Percentiles rank a stretch among this genome's conserved stretches.
Evolutionary conservation across 176 grass and related monocot species (phyloP).

Genomic region (Avena eriantha): DNA sequence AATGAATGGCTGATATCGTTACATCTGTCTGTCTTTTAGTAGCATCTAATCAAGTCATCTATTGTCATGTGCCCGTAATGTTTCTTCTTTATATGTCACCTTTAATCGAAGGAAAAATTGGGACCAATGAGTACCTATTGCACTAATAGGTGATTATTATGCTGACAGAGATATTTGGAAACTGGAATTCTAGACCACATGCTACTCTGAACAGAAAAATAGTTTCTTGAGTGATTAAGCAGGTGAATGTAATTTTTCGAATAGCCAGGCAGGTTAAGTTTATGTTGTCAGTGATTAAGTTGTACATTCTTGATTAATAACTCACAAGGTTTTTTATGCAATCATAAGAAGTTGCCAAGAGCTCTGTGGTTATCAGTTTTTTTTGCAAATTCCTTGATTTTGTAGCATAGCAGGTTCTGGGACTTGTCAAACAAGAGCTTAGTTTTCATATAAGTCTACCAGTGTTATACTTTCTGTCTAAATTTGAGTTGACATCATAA

Average conservation of each 20-base stretch:
- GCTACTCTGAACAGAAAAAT: neutral
- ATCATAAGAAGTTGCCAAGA: neutral
- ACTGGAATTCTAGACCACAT: neutral
- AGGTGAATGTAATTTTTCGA: neutral
- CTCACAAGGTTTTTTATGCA: no score
- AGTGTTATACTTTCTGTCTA: neutral
- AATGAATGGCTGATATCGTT: neutral
- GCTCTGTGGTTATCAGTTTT: neutral
- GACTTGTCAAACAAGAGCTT: neutral
- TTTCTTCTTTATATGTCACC: neutral
- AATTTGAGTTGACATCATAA: neutral
- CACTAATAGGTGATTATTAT: constrained; percentile 10
- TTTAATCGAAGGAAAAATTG: neutral
- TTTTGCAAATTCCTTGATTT: neutral
- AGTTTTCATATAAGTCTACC: neutral
- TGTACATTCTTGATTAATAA: neutral
- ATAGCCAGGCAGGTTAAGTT: neutral
- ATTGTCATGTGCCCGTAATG: neutral
- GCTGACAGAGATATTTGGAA: constrained; percentile 3
- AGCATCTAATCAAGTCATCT: neutral
- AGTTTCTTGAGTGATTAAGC: constrained; percentile 8
- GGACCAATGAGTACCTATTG: constrained; percentile 1
- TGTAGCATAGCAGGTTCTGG: neutral
- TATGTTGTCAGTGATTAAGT: neutral
- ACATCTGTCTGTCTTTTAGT: neutral